Evolutionary conservation across 2,329 filamentous ascomycete genomes (phyloP).

Genomic region (Diaporthe sp.): DNA sequence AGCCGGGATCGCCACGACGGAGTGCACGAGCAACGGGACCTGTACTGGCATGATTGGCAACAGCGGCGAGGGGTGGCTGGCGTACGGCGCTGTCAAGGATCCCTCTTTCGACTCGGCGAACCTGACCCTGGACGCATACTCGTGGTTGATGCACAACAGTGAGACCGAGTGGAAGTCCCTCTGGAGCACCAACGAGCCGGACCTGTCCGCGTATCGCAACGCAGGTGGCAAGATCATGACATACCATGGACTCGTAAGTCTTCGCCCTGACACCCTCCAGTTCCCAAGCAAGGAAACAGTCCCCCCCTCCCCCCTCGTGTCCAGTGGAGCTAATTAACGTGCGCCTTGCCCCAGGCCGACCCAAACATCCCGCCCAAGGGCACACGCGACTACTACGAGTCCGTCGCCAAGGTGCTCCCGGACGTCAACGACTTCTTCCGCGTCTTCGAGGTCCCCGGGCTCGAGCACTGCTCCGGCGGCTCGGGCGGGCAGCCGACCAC

Average conservation of each 20-base stretch:
- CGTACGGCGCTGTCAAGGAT: not conserved
- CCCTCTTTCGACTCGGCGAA: not conserved
- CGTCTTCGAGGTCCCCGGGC: slow-evolving; percentile 48
- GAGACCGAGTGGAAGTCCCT: slow-evolving; percentile 1
- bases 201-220: not conserved
- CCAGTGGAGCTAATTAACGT: not conserved
- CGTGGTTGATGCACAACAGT: not conserved
- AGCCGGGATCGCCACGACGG: not conserved
- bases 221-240: not conserved
- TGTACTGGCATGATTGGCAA: not conserved
- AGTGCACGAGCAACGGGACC: not conserved
- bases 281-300: too few relatives aligned
- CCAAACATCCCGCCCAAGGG: slow-evolving; percentile 2
- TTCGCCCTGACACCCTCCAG: not conserved
- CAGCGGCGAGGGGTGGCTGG: slow-evolving; percentile 1
- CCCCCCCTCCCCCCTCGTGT: too few relatives aligned
- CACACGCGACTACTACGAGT: not conserved
- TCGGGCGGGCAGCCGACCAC: slow-evolving; percentile 44
- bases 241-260: slow-evolving; percentile 4
- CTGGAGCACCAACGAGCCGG: slow-evolving; percentile 5
- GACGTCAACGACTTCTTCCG: slow-evolving; percentile 47
- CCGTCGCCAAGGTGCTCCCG: slow-evolving; percentile 6
- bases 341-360: not conserved
- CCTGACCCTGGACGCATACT: not conserved
- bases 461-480: slow-evolving; percentile 50